These are phyloP conservation scores for Stephanodiscus minutulus DNA, from an alignment of 108 stramenopile genomes.

Conservation along the genomic window DNA sequence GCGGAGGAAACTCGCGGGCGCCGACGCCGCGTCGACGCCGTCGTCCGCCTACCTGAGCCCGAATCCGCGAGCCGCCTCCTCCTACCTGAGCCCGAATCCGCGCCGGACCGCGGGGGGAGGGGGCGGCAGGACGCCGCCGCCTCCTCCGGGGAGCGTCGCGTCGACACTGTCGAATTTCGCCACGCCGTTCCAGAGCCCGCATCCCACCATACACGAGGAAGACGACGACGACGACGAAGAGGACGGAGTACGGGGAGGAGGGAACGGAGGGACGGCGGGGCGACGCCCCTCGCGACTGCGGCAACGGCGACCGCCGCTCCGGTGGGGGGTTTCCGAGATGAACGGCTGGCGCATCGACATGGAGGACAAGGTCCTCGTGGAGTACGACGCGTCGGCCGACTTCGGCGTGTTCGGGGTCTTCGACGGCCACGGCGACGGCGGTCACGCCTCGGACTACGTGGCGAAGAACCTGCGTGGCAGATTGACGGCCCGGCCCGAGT, in stretches of 20 bases:
- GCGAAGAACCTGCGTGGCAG: conserved; percentile 41
- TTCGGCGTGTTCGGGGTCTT: conserved; percentile 81
- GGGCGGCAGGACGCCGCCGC: background rate
- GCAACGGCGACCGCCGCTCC: conserved; percentile 16
- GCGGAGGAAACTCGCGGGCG: background rate
- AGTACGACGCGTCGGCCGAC: conserved; percentile 2
- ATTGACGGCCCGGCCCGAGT: conserved; percentile 22
- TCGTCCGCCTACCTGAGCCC: conserved; percentile 35
- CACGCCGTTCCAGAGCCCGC: conserved; percentile 33
- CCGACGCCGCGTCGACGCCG: background rate
- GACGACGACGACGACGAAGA: background rate
- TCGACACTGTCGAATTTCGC: conserved; percentile 4
- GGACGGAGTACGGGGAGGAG: background rate
- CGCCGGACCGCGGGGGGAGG: background rate
- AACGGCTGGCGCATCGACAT: conserved; percentile 82
- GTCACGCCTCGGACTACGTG: conserved; percentile 59
- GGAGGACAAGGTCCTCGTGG: conserved; percentile 75
- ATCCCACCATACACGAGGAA: conserved; percentile 2
- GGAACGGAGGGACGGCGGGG: background rate
- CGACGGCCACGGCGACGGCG: conserved; percentile 91
- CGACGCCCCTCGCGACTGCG: background rate
- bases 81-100: conserved; percentile 50
- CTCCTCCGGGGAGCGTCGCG: conserved; percentile 15
- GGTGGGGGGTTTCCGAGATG: conserved; percentile 77
- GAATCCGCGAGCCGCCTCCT: too few relatives aligned